phyloP scores from a whole-genome alignment of 1,284 basidiomycete species.

The Microbotryum intermedium region DNA sequence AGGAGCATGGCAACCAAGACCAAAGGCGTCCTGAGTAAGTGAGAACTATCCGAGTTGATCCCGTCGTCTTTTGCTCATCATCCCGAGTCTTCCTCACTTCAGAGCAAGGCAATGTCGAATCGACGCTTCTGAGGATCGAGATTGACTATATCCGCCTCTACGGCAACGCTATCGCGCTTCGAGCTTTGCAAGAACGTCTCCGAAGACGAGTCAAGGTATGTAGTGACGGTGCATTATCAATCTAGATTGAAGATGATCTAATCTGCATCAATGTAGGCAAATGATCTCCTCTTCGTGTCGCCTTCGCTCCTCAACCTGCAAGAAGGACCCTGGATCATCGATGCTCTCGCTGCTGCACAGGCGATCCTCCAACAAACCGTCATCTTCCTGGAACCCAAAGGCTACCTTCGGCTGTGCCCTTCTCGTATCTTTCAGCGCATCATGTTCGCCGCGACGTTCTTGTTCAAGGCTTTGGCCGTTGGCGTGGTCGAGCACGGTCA shows the following conservation, averaged over 20 bases:
- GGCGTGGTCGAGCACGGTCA: slow-evolving; percentile 29
- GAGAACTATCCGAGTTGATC: not conserved
- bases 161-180: slow-evolving; percentile 25
- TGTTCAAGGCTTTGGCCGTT: slow-evolving; percentile 28
- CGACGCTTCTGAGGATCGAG: slow-evolving; percentile 26
- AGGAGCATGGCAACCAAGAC: slow-evolving; percentile 21
- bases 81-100: not conserved
- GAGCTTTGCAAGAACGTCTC: slow-evolving; percentile 25
- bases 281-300: slow-evolving; percentile 24
- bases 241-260: not conserved
- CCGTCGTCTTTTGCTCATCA: not conserved
- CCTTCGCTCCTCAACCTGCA: slow-evolving; percentile 29
- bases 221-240: too few species aligned
- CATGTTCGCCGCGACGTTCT: slow-evolving; percentile 24
- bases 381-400: slow-evolving; percentile 23
- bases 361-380: slow-evolving; percentile 25
- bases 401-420: slow-evolving; percentile 20
- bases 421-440: slow-evolving; percentile 25
- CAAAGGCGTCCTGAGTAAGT: slow-evolving; percentile 17
- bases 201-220: slow-evolving; percentile 23
- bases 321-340: slow-evolving; percentile 29
- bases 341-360: slow-evolving; percentile 26
- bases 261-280: slow-evolving; percentile 1
- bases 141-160: slow-evolving; percentile 25
- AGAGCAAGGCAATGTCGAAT: slow-evolving; percentile 24